Conservation (phyloP, 2,329 filamentous ascomycete species). For the Metarhizium brunneum region DNA sequence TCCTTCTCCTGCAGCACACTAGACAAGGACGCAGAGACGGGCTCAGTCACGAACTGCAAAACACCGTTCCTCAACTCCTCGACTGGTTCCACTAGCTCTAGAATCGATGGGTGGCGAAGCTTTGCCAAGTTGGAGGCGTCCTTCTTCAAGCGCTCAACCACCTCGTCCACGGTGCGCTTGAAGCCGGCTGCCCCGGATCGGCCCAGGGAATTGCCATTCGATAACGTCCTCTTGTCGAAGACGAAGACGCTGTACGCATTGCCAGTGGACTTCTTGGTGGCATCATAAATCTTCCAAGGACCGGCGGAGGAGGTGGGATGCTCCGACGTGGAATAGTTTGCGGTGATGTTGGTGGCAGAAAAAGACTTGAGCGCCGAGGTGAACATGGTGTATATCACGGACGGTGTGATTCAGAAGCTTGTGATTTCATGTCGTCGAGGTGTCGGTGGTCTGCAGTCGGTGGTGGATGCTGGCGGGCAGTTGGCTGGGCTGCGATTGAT, state of each 20-base stretch:
- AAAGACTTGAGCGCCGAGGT: conserved; percentile 91
- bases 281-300: conserved; percentile 96
- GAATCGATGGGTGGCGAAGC: conserved; percentile 79
- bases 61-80: conserved; percentile 89
- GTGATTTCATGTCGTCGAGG: conserved; percentile 18
- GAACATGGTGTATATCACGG: conserved; percentile 56
- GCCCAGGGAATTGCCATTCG: conserved; percentile 30
- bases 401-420: conserved; percentile 9
- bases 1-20: conserved; percentile 81
- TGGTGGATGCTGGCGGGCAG: neutral
- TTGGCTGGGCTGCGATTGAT: neutral
- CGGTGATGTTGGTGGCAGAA: conserved; percentile 77
- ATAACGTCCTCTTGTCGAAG: conserved; percentile 79
- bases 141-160: conserved; percentile 81
- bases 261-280: conserved; percentile 90
- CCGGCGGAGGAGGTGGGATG: conserved; percentile 72
- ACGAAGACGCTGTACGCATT: conserved; percentile 87
- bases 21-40: conserved; percentile 80
- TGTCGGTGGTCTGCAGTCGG: neutral
- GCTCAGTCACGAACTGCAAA: conserved; percentile 91
- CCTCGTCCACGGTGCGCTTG: conserved; percentile 79
- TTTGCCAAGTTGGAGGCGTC: conserved; percentile 84
- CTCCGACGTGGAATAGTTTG: conserved; percentile 78
- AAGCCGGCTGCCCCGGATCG: conserved; percentile 49
- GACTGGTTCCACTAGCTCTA: conserved; percentile 89